Evolutionary conservation across 257 asterid species (phyloP), one percentile per base, ranked within the genome.

Genomic region (Jacaranda copaia): DNA sequence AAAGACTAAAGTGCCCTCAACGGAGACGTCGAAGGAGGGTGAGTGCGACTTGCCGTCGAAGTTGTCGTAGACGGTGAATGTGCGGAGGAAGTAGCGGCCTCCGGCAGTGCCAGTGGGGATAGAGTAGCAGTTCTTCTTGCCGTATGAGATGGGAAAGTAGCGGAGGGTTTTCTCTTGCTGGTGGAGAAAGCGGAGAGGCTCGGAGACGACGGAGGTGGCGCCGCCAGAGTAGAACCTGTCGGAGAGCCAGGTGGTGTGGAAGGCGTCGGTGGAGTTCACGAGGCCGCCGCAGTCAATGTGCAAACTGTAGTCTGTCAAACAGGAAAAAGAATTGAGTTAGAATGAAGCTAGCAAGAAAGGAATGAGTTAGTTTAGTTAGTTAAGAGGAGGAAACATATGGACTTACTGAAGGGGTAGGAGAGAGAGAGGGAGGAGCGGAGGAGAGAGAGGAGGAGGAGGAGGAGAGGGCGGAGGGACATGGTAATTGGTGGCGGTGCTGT

Each of bases 11-110:
- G 96, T 96, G 43, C 97, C 97, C 81, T 85, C 91, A 8, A 96
- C 89, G 46, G 99, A 92, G 8, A 90, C 96, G 77, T 96, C 99
- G 75, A 96, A 96, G 4, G 99, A 96, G 0, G 99, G 98, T 14
- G 96, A 78, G 66, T 92, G 97, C 1, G 90, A 76, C 64, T 88
- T 87, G 5, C 99, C 99, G 70, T 92, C 88, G 86, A 76, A 96
- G 72, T 96, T 96, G 71, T 96, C 98, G 79, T 96, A 96, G 5
- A 90, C 97, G n/a, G 84, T 91, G 84, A 96, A 96, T 0, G 92
- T 83, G 52, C 99, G 94, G 73, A 96, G 87, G 56, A 81, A 72
- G 86, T 85, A 93, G 42, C 91, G 87, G 74, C 75, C 83, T 12
- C 40, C 82, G 68, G 80, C 81, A 55, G 75, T 12, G 20, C 82